phyloP scores from a whole-genome alignment of 805 yeast species.

The Lipomyces orientalis region DNA sequence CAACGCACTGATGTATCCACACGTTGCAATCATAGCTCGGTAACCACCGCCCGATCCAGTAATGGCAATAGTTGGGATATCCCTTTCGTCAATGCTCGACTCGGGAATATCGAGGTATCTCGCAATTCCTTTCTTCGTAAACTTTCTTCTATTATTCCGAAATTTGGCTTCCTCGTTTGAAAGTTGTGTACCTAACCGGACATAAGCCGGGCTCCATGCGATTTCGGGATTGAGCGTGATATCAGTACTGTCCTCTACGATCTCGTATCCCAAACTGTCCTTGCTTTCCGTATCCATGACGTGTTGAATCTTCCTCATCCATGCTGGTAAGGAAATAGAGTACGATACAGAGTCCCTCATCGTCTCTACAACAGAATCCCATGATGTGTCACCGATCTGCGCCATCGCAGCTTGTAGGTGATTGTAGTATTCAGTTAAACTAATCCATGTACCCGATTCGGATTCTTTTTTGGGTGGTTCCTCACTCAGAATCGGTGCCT shows the following conservation, averaged over 20 bases:
- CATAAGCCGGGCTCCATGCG: slow-evolving; percentile 32
- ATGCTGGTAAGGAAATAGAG: slow-evolving; percentile 13
- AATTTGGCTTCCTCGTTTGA: slow-evolving; percentile 32
- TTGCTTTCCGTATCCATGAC: slow-evolving; percentile 23
- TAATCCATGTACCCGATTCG: not conserved
- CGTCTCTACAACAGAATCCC: not conserved
- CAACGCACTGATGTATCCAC: slow-evolving; percentile 37
- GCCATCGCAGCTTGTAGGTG: slow-evolving; percentile 2
- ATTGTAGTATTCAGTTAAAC: not conserved
- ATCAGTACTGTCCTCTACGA: slow-evolving; percentile 29
- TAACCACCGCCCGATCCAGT: slow-evolving; percentile 42
- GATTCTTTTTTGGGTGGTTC: not conserved
- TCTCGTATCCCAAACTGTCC: slow-evolving; percentile 32
- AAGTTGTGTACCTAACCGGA: slow-evolving; percentile 32
- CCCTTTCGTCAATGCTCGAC: slow-evolving; percentile 34
- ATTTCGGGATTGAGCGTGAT: slow-evolving; percentile 37
- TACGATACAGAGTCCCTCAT: slow-evolving; percentile 6
- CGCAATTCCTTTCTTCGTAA: slow-evolving; percentile 33
- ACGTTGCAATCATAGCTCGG: slow-evolving; percentile 38
- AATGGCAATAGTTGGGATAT: slow-evolving; percentile 38
- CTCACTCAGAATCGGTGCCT: not conserved
- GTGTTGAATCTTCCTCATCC: slow-evolving; percentile 28
- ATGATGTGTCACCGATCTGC: not conserved
- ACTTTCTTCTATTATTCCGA: slow-evolving; percentile 23
- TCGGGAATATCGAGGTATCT: slow-evolving; percentile 31